Evolutionary conservation across 345 rosid species (phyloP).

Genomic region (Arabis hirsuta): DNA sequence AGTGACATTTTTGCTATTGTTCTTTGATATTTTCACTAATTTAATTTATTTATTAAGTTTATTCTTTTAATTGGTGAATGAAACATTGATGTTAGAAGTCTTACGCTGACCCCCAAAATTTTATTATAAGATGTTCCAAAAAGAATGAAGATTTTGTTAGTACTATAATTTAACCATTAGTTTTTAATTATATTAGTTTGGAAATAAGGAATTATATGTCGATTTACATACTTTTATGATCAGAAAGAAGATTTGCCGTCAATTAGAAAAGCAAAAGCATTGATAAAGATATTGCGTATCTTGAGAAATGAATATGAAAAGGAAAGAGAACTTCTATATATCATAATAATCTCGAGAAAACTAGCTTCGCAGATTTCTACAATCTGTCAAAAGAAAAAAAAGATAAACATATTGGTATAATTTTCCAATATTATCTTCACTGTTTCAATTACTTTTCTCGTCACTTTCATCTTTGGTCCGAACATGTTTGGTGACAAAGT

Average conservation of each 20-base stretch:
- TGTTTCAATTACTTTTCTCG: slow-evolving; percentile 29
- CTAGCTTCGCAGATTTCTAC: slow-evolving; percentile 10
- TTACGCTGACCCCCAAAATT: too few species aligned
- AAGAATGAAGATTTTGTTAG: too few species aligned
- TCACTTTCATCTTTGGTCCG: slow-evolving; percentile 21
- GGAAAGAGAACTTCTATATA: slow-evolving; percentile 2
- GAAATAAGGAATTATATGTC: background rate
- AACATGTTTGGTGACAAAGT: slow-evolving; percentile 37
- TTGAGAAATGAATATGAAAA: slow-evolving; percentile 39
- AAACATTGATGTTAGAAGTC: too few species aligned
- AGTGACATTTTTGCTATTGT: too few species aligned
- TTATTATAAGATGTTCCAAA: too few species aligned
- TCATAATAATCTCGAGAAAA: slow-evolving; percentile 31
- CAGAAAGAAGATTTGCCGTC: slow-evolving; percentile 43
- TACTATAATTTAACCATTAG: too few species aligned
- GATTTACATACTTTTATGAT: slow-evolving; percentile 32
- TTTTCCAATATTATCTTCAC: slow-evolving; percentile 14
- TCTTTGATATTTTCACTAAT: too few species aligned
- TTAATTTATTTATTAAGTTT: too few species aligned
- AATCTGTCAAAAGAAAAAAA: background rate
- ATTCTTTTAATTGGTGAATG: too few species aligned
- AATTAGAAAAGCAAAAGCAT: slow-evolving; percentile 41
- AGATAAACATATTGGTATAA: background rate
- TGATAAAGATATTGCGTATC: slow-evolving; percentile 45
- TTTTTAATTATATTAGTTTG: too few species aligned